Evolutionary conservation across 208 protist genomes (phyloP).

Genomic region (Trypanosoma avium): DNA sequence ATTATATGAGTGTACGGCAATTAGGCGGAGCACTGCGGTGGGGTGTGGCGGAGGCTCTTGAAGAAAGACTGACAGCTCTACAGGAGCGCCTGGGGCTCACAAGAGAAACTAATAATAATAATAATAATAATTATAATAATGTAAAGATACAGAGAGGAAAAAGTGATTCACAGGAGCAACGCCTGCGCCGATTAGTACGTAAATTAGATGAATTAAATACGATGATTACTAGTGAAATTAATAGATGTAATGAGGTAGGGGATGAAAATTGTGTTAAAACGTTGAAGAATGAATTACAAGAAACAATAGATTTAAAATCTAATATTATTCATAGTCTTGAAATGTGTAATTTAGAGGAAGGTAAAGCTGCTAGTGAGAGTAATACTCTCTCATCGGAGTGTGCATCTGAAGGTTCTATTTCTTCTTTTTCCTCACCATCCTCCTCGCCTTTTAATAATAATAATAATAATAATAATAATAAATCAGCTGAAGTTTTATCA

Average conservation of each 20-base stretch:
- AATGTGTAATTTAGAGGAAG: background rate
- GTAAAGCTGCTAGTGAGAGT: background rate
- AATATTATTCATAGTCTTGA: constrained; percentile 5
- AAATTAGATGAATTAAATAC: background rate
- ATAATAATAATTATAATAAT: too few relatives aligned
- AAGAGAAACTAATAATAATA: too few relatives aligned
- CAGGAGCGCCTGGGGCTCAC: too few relatives aligned
- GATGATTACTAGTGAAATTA: background rate
- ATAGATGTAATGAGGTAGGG: background rate
- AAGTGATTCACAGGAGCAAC: too few relatives aligned
- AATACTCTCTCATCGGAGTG: background rate
- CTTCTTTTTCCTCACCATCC: background rate
- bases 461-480: background rate
- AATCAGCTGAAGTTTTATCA: background rate
- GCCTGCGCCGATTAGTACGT: background rate
- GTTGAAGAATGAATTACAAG: constrained; percentile 20
- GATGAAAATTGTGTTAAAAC: background rate
- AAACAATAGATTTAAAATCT: constrained; percentile 7
- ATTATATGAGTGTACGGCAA: constrained; percentile 25
- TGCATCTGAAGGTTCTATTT: background rate
- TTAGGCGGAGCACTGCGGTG: constrained; percentile 22
- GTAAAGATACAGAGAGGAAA: too few relatives aligned
- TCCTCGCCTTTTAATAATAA: background rate
- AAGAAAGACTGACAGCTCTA: too few relatives aligned
- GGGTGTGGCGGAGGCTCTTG: constrained; percentile 18